phyloP scores from a whole-genome alignment of 345 rosid genomes.

The Iberis pinnata region DNA sequence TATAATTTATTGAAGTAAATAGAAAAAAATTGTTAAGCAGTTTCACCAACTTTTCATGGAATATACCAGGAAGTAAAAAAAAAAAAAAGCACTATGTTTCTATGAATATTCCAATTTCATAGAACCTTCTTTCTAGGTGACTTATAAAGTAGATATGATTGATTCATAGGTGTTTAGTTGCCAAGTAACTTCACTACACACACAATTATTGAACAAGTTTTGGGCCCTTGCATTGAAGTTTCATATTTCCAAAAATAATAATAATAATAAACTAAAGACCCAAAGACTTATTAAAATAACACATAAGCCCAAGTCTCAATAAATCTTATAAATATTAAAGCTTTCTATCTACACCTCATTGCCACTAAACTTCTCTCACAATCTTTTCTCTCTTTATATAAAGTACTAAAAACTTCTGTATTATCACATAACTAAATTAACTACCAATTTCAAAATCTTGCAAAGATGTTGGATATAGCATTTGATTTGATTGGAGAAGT shows the following conservation, averaged over 20 bases:
- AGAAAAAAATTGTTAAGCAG: no score
- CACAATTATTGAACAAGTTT: no score
- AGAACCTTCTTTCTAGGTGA: slow-evolving; percentile 1
- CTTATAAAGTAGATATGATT: background rate
- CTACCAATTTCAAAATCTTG: no score
- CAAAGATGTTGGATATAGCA: slow-evolving; percentile 25
- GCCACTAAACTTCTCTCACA: slow-evolving; percentile 10
- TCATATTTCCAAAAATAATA: background rate
- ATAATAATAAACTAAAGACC: slow-evolving; percentile 1
- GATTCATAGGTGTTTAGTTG: background rate
- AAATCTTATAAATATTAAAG: slow-evolving; percentile 2
- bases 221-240: slow-evolving; percentile 7
- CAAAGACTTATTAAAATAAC: background rate
- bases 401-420: slow-evolving; percentile 13
- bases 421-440: slow-evolving; percentile 10
- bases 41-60: no score
- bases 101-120: background rate
- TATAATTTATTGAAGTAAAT: no score
- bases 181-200: slow-evolving; percentile 17
- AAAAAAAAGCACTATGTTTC: no score
- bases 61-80: no score
- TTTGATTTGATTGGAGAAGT: slow-evolving; percentile 25
- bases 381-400: background rate
- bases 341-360: slow-evolving; percentile 27
- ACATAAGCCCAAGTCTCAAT: slow-evolving; percentile 1